Percentiles rank a stretch among this genome's conserved stretches.
Conservation (phyloP, 2,329 filamentous ascomycete genomes). For the Scedosporium apiospermum region DNA sequence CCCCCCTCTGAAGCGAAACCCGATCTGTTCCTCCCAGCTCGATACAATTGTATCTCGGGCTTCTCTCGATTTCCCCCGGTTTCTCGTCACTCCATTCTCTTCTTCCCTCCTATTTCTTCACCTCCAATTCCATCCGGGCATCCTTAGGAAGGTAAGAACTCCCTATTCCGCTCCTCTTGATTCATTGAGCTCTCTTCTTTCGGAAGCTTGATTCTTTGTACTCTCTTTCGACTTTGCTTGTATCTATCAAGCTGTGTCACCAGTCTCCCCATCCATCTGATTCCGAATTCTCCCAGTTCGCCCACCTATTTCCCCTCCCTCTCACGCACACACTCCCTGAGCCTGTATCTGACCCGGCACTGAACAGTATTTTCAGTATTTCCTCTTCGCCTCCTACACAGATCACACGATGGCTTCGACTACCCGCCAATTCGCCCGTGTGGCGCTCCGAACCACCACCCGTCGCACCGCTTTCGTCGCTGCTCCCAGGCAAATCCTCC, state of each 20-base stretch:
- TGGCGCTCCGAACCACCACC: constrained; percentile 48
- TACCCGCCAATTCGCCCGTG: constrained; percentile 46
- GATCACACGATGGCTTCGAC: constrained; percentile 26
- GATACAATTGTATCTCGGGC: not conserved
- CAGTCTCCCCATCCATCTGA: not conserved
- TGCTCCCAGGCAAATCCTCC: constrained; percentile 58
- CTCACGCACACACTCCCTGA: too few relatives aligned
- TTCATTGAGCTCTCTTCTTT: not conserved
- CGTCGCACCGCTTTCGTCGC: constrained; percentile 45
- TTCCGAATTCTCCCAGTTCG: not conserved
- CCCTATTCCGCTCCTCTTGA: not conserved
- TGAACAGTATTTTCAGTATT: not conserved
- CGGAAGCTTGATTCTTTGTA: not conserved
- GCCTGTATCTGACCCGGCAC: not conserved
- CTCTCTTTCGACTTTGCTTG: not conserved
- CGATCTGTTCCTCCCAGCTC: not conserved
- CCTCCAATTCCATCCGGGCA: not conserved
- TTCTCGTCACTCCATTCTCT: not conserved
- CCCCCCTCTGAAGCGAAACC: too few relatives aligned
- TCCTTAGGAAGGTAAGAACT: not conserved
- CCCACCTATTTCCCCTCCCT: too few relatives aligned
- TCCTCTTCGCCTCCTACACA: constrained; percentile 6
- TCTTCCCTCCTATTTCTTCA: constrained; percentile 6
- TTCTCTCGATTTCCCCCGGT: not conserved
- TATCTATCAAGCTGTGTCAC: not conserved